phyloP scores from a whole-genome alignment of 1,139 yeast species.

The Yamadazyma conglobata region DNA sequence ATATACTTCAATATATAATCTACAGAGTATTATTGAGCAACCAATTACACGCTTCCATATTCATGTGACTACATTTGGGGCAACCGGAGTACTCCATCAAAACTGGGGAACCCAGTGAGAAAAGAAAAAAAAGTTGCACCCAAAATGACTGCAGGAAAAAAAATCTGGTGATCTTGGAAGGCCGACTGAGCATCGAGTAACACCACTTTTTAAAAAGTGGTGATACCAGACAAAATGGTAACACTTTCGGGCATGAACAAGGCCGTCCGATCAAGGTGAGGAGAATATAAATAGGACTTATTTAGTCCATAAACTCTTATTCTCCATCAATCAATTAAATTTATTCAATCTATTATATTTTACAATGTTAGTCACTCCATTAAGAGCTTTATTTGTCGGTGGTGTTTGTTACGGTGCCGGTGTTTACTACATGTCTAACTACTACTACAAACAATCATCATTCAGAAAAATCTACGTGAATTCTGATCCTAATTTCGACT shows the following conservation, averaged over 20 bases:
- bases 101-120: too few species aligned
- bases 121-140: constrained; percentile 4
- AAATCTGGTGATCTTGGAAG: constrained; percentile 8
- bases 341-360: not conserved
- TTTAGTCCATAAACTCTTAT: not conserved
- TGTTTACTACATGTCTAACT: constrained; percentile 33
- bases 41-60: too few species aligned
- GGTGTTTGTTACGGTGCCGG: constrained; percentile 35
- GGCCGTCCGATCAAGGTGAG: too few species aligned
- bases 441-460: constrained; percentile 30
- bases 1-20: too few species aligned
- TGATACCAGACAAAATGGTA: too few species aligned
- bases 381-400: constrained; percentile 31
- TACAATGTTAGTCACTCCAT: constrained; percentile 20
- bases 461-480: constrained; percentile 28
- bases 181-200: constrained; percentile 4
- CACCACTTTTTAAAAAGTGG: too few species aligned
- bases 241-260: too few species aligned
- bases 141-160: not conserved
- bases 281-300: constrained; percentile 1
- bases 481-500: constrained; percentile 28
- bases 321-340: constrained; percentile 1
- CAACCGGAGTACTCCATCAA: too few species aligned
- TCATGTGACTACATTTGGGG: too few species aligned
- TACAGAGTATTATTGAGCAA: too few species aligned